Evolutionary conservation across 2,329 filamentous ascomycete genomes (phyloP).

Genomic region (Talaromyces sp.): DNA sequence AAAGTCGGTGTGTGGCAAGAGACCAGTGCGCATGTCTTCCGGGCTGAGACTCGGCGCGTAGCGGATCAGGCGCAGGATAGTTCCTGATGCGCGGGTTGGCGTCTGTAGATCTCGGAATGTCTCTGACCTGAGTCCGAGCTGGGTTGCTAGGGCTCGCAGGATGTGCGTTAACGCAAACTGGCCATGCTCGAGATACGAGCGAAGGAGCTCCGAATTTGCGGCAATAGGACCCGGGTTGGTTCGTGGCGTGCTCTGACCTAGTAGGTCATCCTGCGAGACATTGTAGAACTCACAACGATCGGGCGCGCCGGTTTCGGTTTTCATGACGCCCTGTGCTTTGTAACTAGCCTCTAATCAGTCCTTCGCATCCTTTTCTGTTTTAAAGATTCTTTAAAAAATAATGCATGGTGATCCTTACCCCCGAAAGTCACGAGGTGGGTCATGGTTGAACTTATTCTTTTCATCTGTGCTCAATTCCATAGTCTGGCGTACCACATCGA

Average conservation of each 20-base stretch:
- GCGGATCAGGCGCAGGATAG: conserved; percentile 6
- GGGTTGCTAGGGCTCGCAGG: conserved; percentile 20
- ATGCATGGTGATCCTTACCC: conserved; percentile 5
- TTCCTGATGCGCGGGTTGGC: background rate
- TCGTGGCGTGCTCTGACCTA: conserved; percentile 17
- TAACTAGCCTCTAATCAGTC: conserved; percentile 10
- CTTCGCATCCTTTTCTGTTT: conserved; percentile 10
- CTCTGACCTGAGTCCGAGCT: conserved; percentile 21
- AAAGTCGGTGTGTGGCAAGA: conserved; percentile 32
- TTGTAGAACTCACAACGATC: conserved; percentile 28
- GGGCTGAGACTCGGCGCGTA: conserved; percentile 18
- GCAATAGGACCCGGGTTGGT: conserved; percentile 14
- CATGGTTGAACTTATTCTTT: conserved; percentile 35
- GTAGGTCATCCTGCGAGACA: conserved; percentile 26
- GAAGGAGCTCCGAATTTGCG: conserved; percentile 16
- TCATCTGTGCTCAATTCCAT: conserved; percentile 33
- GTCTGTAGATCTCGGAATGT: conserved; percentile 13
- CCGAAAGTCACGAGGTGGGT: conserved; percentile 7
- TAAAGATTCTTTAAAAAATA: conserved; percentile 9
- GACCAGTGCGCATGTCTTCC: conserved; percentile 20
- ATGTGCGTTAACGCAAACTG: conserved; percentile 22
- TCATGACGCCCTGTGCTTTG: conserved; percentile 14
- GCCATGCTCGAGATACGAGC: conserved; percentile 12
- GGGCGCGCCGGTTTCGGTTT: conserved; percentile 19
- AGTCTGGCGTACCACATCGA: background rate